phyloP scores from a whole-genome alignment of 2,329 filamentous ascomycete species.

The Metarhizium guizhouense region DNA sequence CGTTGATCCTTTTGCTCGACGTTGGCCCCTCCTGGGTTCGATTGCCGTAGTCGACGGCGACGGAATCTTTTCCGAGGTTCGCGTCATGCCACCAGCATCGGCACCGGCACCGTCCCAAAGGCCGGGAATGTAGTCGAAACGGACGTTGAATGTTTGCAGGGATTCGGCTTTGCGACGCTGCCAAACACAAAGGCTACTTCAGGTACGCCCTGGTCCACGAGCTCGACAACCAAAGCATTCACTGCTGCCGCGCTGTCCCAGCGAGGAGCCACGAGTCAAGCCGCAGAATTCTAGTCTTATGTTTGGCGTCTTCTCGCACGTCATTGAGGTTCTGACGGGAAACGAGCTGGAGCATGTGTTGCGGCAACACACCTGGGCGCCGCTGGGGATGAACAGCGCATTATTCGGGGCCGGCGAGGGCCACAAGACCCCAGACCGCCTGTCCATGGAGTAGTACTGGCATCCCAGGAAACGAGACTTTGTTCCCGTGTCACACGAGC shows the following conservation, averaged over 20 bases:
- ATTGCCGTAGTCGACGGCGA: too few species aligned
- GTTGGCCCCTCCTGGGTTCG: too few species aligned
- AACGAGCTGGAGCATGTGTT: slow-evolving; percentile 30
- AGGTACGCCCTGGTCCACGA: not conserved
- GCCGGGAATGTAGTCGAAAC: too few species aligned
- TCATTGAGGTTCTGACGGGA: slow-evolving; percentile 33
- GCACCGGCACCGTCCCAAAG: too few species aligned
- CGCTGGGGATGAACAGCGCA: slow-evolving; percentile 37
- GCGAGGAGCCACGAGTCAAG: slow-evolving; percentile 31
- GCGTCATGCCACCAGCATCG: too few species aligned
- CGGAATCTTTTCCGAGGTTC: too few species aligned
- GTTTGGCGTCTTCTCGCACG: slow-evolving; percentile 33
- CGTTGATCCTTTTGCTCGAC: too few species aligned
- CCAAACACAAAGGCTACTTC: not conserved
- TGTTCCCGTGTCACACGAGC: not conserved
- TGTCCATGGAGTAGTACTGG: slow-evolving; percentile 36
- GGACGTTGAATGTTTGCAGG: too few species aligned
- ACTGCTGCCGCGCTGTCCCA: slow-evolving; percentile 30
- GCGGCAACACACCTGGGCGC: slow-evolving; percentile 31
- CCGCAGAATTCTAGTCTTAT: slow-evolving; percentile 44
- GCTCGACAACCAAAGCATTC: slow-evolving; percentile 24
- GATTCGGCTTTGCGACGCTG: too few species aligned
- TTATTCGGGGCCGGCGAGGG: slow-evolving; percentile 22
- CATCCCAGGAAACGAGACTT: not conserved
- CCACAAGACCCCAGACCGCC: slow-evolving; percentile 12